These are phyloP conservation scores for Phalaenopsis aphrodite DNA, from an alignment of 106 monocot species.

Conservation along the genomic window DNA sequence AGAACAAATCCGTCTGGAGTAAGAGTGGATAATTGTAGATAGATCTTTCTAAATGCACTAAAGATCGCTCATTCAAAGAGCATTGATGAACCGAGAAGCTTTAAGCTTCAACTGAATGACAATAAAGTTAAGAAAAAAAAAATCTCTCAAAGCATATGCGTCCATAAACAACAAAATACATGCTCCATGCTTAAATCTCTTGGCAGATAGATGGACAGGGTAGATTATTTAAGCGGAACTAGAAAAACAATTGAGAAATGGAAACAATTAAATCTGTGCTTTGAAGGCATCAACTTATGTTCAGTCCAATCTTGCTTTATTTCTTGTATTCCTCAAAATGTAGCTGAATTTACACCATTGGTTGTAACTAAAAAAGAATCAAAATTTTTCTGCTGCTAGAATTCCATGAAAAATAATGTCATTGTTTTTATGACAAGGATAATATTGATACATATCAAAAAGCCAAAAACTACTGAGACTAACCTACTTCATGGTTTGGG, in stretches of 20 bases:
- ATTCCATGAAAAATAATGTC: neutral
- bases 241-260: neutral
- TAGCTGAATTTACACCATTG: neutral
- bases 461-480: neutral
- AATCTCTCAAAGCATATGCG: neutral
- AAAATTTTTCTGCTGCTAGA: neutral
- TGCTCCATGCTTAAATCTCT: neutral
- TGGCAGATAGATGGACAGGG: too few species aligned
- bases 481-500: conserved; percentile 89
- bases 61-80: neutral
- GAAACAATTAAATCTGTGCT: neutral
- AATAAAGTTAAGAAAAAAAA: neutral
- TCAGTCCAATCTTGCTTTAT: neutral
- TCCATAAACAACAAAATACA: neutral
- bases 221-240: neutral
- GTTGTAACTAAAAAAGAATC: neutral
- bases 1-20: neutral
- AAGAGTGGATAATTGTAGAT: neutral
- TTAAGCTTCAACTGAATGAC: neutral
- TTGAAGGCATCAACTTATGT: neutral
- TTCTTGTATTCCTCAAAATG: neutral
- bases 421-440: neutral
- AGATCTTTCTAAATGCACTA: neutral
- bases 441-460: neutral
- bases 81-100: neutral